These are phyloP conservation scores for Candida sithepensis DNA, from an alignment of 805 yeast genomes.

Conservation along the genomic window DNA sequence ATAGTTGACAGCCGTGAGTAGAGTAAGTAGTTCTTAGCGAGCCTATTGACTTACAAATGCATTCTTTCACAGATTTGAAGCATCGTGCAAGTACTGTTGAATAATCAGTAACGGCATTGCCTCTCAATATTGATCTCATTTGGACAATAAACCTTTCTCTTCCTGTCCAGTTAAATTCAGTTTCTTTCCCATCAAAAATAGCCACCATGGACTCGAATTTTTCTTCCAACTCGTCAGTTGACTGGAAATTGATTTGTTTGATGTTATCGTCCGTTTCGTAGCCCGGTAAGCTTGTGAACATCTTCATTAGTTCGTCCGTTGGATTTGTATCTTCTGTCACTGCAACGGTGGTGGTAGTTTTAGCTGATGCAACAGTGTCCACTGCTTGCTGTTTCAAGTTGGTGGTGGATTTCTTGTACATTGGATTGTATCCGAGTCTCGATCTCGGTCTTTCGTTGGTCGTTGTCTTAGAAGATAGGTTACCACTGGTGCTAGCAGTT, in stretches of 20 bases:
- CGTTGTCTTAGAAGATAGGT: constrained; percentile 5
- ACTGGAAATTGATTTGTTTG: constrained; percentile 28
- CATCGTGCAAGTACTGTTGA: constrained; percentile 29
- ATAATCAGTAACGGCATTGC: constrained; percentile 40
- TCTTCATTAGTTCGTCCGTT: constrained; percentile 1
- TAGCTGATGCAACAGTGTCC: neutral
- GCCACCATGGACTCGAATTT: constrained; percentile 28
- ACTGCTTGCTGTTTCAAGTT: neutral
- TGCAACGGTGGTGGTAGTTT: neutral
- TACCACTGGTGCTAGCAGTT: constrained; percentile 16
- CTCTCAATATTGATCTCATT: constrained; percentile 59
- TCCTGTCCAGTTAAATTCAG: constrained; percentile 80
- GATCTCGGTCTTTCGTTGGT: neutral
- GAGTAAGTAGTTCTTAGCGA: constrained; percentile 86
- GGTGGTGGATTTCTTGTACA: neutral
- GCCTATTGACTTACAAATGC: constrained; percentile 58
- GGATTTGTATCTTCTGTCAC: neutral
- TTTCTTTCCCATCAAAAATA: constrained; percentile 68
- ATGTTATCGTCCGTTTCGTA: constrained; percentile 26
- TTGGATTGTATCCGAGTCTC: neutral
- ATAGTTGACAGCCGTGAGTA: constrained; percentile 66
- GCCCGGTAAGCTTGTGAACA: constrained; percentile 10
- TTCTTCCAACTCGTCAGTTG: constrained; percentile 27
- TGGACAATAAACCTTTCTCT: constrained; percentile 62
- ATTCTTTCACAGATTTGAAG: constrained; percentile 45